A percentile compares a stretch with the other conserved stretches of the same genome.
phyloP scores from a whole-genome alignment of 257 asterid genomes.

The Solanum ahanhuiri region DNA sequence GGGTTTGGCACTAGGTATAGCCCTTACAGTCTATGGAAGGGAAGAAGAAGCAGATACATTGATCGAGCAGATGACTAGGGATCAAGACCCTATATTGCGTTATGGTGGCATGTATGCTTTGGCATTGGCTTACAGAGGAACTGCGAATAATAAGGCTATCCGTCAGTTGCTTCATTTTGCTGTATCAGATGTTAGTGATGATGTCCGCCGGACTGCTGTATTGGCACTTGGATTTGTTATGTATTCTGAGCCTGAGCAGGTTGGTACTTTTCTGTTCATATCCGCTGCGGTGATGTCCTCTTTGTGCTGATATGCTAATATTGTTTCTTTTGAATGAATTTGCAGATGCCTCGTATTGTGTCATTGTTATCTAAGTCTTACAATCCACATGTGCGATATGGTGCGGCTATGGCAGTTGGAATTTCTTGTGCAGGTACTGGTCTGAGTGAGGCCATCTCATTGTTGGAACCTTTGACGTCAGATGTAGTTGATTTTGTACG shows the following conservation, averaged over 20 bases:
- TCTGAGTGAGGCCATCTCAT: slow-evolving; percentile 86
- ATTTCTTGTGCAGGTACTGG: slow-evolving; percentile 99
- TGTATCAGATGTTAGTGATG: slow-evolving; percentile 95
- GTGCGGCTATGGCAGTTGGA: slow-evolving; percentile 98
- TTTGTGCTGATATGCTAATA: background rate
- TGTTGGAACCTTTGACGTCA: slow-evolving; percentile 91
- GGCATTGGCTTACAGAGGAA: slow-evolving; percentile 96
- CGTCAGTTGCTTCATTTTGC: slow-evolving; percentile 96
- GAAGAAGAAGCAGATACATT: slow-evolving; percentile 95
- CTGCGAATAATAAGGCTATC: slow-evolving; percentile 91
- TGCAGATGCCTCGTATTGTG: slow-evolving; percentile 89
- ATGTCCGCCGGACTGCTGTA: slow-evolving; percentile 95
- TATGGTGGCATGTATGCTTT: slow-evolving; percentile 99
- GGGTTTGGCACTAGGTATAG: slow-evolving; percentile 93
- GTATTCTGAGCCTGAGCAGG: slow-evolving; percentile 92
- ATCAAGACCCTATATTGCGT: slow-evolving; percentile 93
- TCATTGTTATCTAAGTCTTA: slow-evolving; percentile 88
- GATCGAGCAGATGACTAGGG: slow-evolving; percentile 94
- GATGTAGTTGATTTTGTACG: slow-evolving; percentile 98
- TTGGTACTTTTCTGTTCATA: slow-evolving; percentile 5
- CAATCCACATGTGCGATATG: slow-evolving; percentile 98
- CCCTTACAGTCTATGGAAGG: slow-evolving; percentile 96
- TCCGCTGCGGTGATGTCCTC: background rate
- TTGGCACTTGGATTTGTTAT: slow-evolving; percentile 94
- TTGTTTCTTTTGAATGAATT: slow-evolving; percentile 2